These are phyloP conservation scores for Akanthomyces muscarius DNA, from an alignment of 2,329 filamentous ascomycete genomes.

Conservation along the genomic window DNA sequence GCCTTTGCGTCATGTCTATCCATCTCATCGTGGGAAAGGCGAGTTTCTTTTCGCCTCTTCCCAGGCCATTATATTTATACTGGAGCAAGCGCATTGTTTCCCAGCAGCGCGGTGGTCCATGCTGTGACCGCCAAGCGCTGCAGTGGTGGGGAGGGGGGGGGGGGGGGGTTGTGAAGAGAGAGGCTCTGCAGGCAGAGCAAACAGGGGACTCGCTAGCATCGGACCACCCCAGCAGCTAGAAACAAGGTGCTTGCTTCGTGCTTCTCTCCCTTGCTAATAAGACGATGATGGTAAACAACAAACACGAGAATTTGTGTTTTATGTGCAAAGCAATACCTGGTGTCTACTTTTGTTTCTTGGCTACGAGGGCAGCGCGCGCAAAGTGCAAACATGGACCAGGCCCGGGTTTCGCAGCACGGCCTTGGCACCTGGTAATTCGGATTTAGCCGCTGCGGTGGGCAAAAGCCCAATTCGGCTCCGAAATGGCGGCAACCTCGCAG, in stretches of 20 bases:
- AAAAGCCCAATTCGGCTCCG: slow-evolving; percentile 6
- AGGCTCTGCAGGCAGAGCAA: slow-evolving; percentile 4
- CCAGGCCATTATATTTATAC: neutral
- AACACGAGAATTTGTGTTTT: too few species aligned
- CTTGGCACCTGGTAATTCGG: neutral
- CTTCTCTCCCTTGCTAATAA: neutral
- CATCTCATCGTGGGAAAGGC: slow-evolving; percentile 6
- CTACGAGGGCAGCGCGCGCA: too few species aligned
- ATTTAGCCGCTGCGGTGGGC: slow-evolving; percentile 3
- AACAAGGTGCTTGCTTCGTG: too few species aligned
- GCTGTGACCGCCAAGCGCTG: slow-evolving; percentile 2
- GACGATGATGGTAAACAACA: too few species aligned
- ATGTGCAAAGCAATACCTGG: too few species aligned
- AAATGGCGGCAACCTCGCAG: slow-evolving; percentile 4
- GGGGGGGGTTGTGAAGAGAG: neutral
- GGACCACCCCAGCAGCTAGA: too few species aligned
- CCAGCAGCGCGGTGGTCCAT: neutral
- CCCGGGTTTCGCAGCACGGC: neutral
- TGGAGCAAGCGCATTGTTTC: neutral
- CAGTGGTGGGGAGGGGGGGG: neutral
- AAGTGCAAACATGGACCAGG: neutral
- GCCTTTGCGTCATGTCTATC: neutral
- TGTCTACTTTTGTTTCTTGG: too few species aligned
- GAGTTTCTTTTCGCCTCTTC: neutral
- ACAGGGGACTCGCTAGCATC: neutral